These are phyloP conservation scores for Aureobasidium leucospermi DNA, from an alignment of 2,329 filamentous ascomycete species.

Conservation along the genomic window DNA sequence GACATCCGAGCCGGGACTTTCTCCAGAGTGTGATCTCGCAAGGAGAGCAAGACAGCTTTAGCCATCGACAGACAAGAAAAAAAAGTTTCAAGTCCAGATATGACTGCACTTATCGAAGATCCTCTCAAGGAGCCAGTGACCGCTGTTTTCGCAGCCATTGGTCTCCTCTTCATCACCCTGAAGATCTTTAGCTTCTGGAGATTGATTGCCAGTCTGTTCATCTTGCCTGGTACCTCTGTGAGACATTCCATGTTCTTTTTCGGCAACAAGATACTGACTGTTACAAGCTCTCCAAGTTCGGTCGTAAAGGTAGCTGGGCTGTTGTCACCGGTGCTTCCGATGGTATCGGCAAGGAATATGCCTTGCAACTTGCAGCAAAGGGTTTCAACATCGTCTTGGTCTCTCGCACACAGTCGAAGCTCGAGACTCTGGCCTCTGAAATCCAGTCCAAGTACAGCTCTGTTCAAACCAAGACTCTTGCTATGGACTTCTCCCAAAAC, in stretches of 20 bases:
- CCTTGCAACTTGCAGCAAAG: constrained; percentile 77
- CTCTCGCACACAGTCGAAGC: constrained; percentile 90
- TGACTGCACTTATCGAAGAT: constrained; percentile 18
- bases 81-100: background rate
- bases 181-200: constrained; percentile 41
- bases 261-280: constrained; percentile 13
- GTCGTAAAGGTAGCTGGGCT: constrained; percentile 86
- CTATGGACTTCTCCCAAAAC: constrained; percentile 88
- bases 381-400: constrained; percentile 94
- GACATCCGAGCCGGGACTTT: background rate
- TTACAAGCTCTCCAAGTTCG: constrained; percentile 74
- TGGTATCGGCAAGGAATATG: constrained; percentile 94
- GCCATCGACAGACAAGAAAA: background rate
- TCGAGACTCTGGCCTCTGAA: constrained; percentile 67
- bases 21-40: background rate
- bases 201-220: constrained; percentile 41
- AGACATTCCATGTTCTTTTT: constrained; percentile 16
- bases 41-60: background rate
- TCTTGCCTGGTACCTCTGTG: constrained; percentile 42
- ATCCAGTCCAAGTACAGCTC: constrained; percentile 62
- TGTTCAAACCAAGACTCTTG: constrained; percentile 67
- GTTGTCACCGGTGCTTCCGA: constrained; percentile 93
- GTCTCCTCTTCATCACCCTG: constrained; percentile 29
- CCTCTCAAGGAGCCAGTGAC: constrained; percentile 26
- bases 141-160: constrained; percentile 30